Evolutionary conservation across 495 filamentous ascomycete genomes (phyloP).

Genomic region (Aspergillus hancockii): DNA sequence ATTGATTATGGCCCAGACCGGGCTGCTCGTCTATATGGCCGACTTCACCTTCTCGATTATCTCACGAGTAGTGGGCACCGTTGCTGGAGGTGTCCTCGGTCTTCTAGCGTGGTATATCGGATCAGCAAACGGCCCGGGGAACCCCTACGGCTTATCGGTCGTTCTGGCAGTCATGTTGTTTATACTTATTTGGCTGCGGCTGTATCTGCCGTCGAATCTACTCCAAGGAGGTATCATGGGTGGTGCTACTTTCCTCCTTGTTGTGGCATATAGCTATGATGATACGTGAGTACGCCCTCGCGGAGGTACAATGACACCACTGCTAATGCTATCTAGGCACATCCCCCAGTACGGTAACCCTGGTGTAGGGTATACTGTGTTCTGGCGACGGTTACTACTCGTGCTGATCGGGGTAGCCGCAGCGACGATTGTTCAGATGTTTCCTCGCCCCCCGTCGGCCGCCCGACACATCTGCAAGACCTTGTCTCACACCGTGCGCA

Average conservation of each 20-base stretch:
- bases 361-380: slow-evolving; percentile 44
- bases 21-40: slow-evolving; percentile 44
- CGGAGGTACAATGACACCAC: background rate
- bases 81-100: slow-evolving; percentile 41
- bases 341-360: slow-evolving; percentile 43
- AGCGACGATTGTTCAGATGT: slow-evolving; percentile 40
- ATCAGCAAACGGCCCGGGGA: slow-evolving; percentile 41
- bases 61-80: slow-evolving; percentile 33
- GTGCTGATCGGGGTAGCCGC: slow-evolving; percentile 43
- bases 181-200: slow-evolving; percentile 39
- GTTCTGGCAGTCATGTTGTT: slow-evolving; percentile 35
- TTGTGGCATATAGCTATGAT: slow-evolving; percentile 41
- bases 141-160: slow-evolving; percentile 43
- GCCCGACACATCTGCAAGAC: slow-evolving; percentile 42
- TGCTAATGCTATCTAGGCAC: slow-evolving; percentile 23
- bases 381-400: slow-evolving; percentile 46
- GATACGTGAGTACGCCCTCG: slow-evolving; percentile 28
- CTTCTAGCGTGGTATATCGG: slow-evolving; percentile 50
- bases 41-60: slow-evolving; percentile 44
- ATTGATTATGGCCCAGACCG: slow-evolving; percentile 48
- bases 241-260: slow-evolving; percentile 42
- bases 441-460: slow-evolving; percentile 46
- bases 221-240: slow-evolving; percentile 40
- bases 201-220: slow-evolving; percentile 34
- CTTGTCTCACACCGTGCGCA: slow-evolving; percentile 38